A percentile compares a stretch with the other conserved stretches of the same genome.
phyloP scores from a whole-genome alignment of 1,284 basidiomycete genomes.

The Sphagnurus paluster region DNA sequence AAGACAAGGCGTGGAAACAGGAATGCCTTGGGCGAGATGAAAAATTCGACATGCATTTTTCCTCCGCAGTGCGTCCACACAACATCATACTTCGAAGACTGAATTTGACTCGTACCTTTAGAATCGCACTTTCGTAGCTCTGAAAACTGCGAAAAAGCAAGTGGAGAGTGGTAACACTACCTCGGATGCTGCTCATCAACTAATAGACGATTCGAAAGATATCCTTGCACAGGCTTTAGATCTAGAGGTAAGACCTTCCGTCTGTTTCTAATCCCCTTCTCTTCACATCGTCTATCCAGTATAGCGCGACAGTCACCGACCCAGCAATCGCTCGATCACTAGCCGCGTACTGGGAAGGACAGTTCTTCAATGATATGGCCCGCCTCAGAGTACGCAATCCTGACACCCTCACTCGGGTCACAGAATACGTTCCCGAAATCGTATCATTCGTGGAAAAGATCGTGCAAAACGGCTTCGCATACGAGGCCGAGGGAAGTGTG shows the following conservation, averaged over 20 bases:
- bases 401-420: constrained; percentile 92
- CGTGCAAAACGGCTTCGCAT: constrained; percentile 88
- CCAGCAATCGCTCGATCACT: constrained; percentile 85
- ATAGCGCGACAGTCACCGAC: constrained; percentile 82
- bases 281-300: constrained; percentile 40
- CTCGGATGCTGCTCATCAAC: constrained; percentile 50
- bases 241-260: constrained; percentile 53
- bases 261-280: constrained; percentile 4
- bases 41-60: constrained; percentile 88
- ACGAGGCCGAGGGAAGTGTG: constrained; percentile 86
- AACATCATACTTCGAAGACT: constrained; percentile 17
- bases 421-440: constrained; percentile 97
- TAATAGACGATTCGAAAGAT: constrained; percentile 77
- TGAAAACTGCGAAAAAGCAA: constrained; percentile 43
- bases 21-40: constrained; percentile 79
- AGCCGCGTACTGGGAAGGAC: constrained; percentile 88
- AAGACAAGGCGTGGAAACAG: constrained; percentile 64
- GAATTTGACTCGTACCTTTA: constrained; percentile 28
- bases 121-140: constrained; percentile 55
- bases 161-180: constrained; percentile 41
- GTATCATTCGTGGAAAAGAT: constrained; percentile 88
- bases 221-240: constrained; percentile 77
- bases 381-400: constrained; percentile 86
- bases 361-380: constrained; percentile 93
- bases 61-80: constrained; percentile 61